Conservation (phyloP, 2,329 filamentous ascomycete species). For the Stenocarpella maydis region DNA sequence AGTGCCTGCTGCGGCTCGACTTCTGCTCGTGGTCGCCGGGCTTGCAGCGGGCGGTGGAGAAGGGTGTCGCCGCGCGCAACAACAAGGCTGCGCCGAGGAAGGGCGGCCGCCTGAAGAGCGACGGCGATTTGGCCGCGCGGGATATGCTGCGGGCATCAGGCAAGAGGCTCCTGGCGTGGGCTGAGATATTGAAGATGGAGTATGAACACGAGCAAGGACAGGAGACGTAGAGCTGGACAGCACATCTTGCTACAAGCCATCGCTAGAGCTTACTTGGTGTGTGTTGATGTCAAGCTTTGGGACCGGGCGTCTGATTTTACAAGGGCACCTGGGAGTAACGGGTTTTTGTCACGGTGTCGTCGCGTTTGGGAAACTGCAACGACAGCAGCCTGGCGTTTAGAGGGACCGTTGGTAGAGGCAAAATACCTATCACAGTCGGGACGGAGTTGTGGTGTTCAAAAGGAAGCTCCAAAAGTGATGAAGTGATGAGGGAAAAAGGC, state of each 20-base stretch:
- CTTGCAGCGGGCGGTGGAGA: conserved; percentile 51
- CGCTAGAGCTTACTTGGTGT: not conserved
- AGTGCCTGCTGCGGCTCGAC: conserved; percentile 67
- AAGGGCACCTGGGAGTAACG: not conserved
- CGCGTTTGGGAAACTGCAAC: not conserved
- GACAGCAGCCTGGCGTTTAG: conserved; percentile 18
- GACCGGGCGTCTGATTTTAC: not conserved
- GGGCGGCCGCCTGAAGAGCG: conserved; percentile 41
- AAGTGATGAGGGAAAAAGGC: not conserved
- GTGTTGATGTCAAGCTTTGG: not conserved
- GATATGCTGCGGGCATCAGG: conserved; percentile 33
- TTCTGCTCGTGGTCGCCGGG: conserved; percentile 50
- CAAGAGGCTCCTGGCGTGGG: conserved; percentile 26
- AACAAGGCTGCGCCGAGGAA: conserved; percentile 55
- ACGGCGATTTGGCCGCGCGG: conserved; percentile 29
- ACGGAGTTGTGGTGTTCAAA: conserved; percentile 20
- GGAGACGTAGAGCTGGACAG: not conserved
- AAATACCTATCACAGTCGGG: not conserved
- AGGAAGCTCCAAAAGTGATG: not conserved
- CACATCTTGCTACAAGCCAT: not conserved
- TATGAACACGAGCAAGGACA: not conserved
- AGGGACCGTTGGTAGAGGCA: not conserved
- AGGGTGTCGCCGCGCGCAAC: conserved; percentile 58
- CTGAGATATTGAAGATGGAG: conserved; percentile 22
- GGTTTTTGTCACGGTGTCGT: not conserved